phyloP scores from a whole-genome alignment of 805 yeast genomes.

The Starmerella etchellsii region DNA sequence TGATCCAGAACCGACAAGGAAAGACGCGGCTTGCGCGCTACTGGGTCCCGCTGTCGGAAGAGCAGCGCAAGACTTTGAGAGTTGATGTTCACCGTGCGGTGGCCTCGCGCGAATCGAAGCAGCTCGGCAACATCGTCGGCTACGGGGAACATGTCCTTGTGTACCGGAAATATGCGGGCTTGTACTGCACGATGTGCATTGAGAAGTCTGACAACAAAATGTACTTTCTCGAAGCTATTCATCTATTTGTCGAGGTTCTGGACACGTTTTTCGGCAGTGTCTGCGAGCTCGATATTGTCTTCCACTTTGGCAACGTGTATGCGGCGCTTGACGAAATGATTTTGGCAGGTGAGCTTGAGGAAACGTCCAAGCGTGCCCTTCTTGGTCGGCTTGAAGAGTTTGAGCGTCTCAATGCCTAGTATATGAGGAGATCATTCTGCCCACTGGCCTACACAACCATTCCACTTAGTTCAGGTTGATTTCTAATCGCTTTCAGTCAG shows the following conservation, averaged over 20 bases:
- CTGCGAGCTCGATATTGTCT: slow-evolving; percentile 85
- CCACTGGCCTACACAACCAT: too few species aligned
- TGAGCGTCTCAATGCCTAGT: slow-evolving; percentile 55
- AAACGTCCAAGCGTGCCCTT: slow-evolving; percentile 59
- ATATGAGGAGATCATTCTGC: too few species aligned
- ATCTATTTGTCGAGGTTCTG: slow-evolving; percentile 74
- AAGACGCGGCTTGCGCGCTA: slow-evolving; percentile 75
- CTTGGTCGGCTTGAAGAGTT: slow-evolving; percentile 51
- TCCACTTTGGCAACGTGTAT: slow-evolving; percentile 77
- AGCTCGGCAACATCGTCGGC: slow-evolving; percentile 72
- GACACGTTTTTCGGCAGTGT: slow-evolving; percentile 82
- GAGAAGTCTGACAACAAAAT: slow-evolving; percentile 70
- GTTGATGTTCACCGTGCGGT: slow-evolving; percentile 66
- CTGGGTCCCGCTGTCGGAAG: slow-evolving; percentile 39
- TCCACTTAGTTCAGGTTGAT: too few species aligned
- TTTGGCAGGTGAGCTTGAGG: slow-evolving; percentile 82
- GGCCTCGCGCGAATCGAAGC: slow-evolving; percentile 69
- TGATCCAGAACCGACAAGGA: slow-evolving; percentile 89
- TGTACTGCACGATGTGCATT: slow-evolving; percentile 74
- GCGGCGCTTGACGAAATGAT: slow-evolving; percentile 75
- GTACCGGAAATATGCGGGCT: slow-evolving; percentile 82
- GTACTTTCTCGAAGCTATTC: slow-evolving; percentile 69
- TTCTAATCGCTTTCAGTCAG: too few species aligned
- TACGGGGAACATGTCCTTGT: slow-evolving; percentile 56
- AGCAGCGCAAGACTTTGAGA: slow-evolving; percentile 37